These are phyloP conservation scores for Bruguiera parviflora DNA, from an alignment of 345 rosid genomes.

Conservation along the genomic window DNA sequence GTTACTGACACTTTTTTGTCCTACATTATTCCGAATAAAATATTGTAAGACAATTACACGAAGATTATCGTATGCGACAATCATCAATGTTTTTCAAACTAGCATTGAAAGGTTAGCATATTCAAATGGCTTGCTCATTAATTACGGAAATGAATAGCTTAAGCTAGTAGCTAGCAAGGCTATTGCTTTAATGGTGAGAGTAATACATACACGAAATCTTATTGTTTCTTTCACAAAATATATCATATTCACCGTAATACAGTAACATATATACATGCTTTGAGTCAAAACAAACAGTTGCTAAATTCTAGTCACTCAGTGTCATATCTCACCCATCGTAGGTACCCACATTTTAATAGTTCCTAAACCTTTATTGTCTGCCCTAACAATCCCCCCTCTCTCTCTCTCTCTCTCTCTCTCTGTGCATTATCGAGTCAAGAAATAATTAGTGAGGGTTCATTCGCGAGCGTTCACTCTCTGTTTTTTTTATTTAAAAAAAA, in stretches of 20 bases:
- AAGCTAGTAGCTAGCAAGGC: too few relatives aligned
- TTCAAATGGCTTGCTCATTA: too few relatives aligned
- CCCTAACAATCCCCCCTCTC: too few relatives aligned
- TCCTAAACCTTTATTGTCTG: neutral
- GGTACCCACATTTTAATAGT: conserved; percentile 14
- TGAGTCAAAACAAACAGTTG: neutral
- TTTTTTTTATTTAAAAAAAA: neutral
- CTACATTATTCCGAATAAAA: neutral
- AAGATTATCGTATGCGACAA: neutral
- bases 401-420: too few relatives aligned
- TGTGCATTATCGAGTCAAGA: too few relatives aligned
- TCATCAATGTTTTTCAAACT: neutral
- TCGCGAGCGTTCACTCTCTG: neutral
- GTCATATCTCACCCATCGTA: conserved; percentile 30
- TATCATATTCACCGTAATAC: too few relatives aligned
- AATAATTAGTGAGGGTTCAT: neutral
- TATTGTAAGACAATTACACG: neutral
- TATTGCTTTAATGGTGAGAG: neutral
- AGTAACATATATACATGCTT: too few relatives aligned
- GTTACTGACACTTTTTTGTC: conserved; percentile 18
- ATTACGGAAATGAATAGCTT: too few relatives aligned
- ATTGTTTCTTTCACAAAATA: neutral
- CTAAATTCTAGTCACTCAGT: conserved; percentile 26
- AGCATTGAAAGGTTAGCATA: too few relatives aligned
- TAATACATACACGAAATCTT: neutral